phyloP scores from a whole-genome alignment of 371 early-diverging fungal genomes.

The Smittium culicis region DNA sequence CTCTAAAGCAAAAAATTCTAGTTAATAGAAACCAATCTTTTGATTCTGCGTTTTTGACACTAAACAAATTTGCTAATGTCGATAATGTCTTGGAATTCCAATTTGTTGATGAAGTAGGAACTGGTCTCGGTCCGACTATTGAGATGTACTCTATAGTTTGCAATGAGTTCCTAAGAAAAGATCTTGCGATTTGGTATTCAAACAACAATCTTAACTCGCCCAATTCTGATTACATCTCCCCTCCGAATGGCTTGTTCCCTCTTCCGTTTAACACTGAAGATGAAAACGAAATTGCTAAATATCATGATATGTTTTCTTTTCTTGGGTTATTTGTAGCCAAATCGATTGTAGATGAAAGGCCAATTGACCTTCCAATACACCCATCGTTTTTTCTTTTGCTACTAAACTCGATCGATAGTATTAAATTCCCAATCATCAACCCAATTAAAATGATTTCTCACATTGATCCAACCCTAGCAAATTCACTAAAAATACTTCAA shows the following conservation, averaged over 20 bases:
- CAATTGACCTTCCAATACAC: slow-evolving; percentile 71
- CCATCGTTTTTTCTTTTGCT: slow-evolving; percentile 54
- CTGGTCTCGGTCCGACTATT: slow-evolving; percentile 84
- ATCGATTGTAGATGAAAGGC: slow-evolving; percentile 71
- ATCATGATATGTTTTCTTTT: slow-evolving; percentile 37
- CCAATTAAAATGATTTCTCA: neutral
- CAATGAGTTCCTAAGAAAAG: slow-evolving; percentile 49
- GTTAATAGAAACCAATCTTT: slow-evolving; percentile 59
- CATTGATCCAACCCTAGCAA: neutral
- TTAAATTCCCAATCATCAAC: neutral
- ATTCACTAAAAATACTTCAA: neutral
- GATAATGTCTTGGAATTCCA: slow-evolving; percentile 72
- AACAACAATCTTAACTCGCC: slow-evolving; percentile 25
- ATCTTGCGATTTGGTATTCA: slow-evolving; percentile 40
- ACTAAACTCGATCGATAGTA: slow-evolving; percentile 16
- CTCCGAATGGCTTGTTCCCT: slow-evolving; percentile 57
- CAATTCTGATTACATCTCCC: neutral
- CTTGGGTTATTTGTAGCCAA: slow-evolving; percentile 81
- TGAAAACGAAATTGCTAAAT: slow-evolving; percentile 18
- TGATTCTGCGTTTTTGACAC: slow-evolving; percentile 62
- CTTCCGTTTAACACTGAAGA: slow-evolving; percentile 31
- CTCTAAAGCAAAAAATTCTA: slow-evolving; percentile 71
- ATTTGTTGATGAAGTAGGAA: slow-evolving; percentile 85
- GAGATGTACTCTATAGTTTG: slow-evolving; percentile 80
- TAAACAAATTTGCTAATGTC: slow-evolving; percentile 57